Evolutionary conservation across 2,329 filamentous ascomycete genomes (phyloP).

Genomic region (Fusarium nurragi): DNA sequence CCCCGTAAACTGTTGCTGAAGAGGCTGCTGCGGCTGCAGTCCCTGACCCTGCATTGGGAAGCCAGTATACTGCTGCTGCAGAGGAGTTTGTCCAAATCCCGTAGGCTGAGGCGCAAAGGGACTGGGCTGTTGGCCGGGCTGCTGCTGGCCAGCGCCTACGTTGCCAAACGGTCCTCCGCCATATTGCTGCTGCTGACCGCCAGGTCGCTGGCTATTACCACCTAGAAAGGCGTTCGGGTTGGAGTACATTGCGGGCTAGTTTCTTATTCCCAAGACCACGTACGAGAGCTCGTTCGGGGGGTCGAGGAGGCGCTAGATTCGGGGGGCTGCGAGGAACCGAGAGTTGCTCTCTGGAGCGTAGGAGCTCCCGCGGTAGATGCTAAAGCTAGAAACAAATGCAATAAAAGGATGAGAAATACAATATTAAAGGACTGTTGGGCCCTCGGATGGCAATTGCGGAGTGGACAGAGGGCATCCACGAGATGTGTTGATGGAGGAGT

Average conservation of each 20-base stretch:
- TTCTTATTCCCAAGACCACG: conserved; percentile 20
- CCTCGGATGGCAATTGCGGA: conserved; percentile 24
- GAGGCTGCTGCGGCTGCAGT: conserved; percentile 66
- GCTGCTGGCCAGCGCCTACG: conserved; percentile 56
- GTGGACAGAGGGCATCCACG: conserved; percentile 28
- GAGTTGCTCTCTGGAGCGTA: conserved; percentile 8
- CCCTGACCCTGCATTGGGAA: conserved; percentile 63
- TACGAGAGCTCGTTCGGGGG: conserved; percentile 27
- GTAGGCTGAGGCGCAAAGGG: conserved; percentile 69
- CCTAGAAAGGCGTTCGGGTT: conserved; percentile 88
- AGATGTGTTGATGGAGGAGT: conserved; percentile 31
- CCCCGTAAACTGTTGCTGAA: conserved; percentile 75
- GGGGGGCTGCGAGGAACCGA: conserved; percentile 24
- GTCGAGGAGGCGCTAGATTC: conserved; percentile 32
- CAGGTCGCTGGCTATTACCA: conserved; percentile 77
- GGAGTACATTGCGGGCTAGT: conserved; percentile 76
- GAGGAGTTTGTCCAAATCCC: conserved; percentile 62
- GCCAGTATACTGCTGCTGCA: conserved; percentile 70
- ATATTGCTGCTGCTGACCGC: conserved; percentile 62
- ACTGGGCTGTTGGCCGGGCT: conserved; percentile 60
- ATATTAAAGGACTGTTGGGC: conserved; percentile 29
- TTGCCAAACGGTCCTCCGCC: conserved; percentile 58
- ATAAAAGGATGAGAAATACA: conserved; percentile 31
- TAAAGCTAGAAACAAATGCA: conserved; percentile 14
- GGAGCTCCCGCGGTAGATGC: conserved; percentile 14